Base-by-base conservation (phyloP, 306 rosid species). In the Myrica gale region DNA sequence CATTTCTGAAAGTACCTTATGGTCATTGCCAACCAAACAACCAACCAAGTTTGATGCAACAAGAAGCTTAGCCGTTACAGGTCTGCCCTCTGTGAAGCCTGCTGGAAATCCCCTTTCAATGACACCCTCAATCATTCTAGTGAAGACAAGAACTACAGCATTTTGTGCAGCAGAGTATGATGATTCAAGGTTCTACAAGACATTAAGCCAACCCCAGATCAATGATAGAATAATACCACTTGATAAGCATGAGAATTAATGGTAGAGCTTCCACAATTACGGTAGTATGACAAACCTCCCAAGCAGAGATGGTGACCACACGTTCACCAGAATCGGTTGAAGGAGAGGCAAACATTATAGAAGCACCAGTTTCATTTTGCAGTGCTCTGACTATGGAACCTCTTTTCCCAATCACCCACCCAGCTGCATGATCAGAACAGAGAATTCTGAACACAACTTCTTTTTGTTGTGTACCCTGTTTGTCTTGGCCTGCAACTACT, bases 341-440 rank as follows among this genome's bases (percentile, higher is more conserved):
- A 72, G 89, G 86, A 81, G 88, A 76, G 75, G 88, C 79, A 83
- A 89, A 89, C 82, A 45, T 71, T 54, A 89, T 89, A 69, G 89
- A 80, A 78, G 93, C 93, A 46, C 93, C 91, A 50, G 93, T 78
- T 82, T 80, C 76, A 67, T 45, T 81, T 78, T 89, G 85, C 48
- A 89, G 76, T 61, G 82, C 79, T 80, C 83, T 85, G 62, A 89
- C 83, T 44, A 85, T 85, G 62, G 85, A 51, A 62, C 91, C 91
- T 75, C 42, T 87, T 81, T 80, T 80, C 51, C 93, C 93, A 80
- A 89, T 89, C 83, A 89, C 87, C 72, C 91, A 73, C 52, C 93
- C 91, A 63, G 93, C 91, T 56, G 72, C 81, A 63, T 58, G 82
- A 75, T 85, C 83, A 66, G 93, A 80, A 80, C 89, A 87, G 72